Conservation (phyloP, 306 rosid species). For the Rubus parviflorus region DNA sequence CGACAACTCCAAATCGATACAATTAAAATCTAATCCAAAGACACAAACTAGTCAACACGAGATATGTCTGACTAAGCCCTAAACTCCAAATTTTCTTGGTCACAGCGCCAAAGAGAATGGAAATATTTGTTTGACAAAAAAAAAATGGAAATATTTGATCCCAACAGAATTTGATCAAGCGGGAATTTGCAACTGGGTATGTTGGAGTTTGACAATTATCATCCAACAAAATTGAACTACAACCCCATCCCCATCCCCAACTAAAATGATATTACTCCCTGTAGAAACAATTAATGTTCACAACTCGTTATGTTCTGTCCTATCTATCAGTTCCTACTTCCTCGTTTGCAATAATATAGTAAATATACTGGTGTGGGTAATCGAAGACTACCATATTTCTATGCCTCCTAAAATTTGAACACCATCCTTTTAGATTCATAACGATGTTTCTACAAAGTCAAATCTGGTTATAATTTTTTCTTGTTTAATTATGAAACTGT, state of each 20-base stretch:
- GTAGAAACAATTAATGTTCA: conserved; percentile 37
- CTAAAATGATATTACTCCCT: conserved; percentile 19
- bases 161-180: no score
- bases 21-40: no score
- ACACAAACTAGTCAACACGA: no score
- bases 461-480: conserved; percentile 27
- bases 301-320: conserved; percentile 28
- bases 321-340: conserved; percentile 9
- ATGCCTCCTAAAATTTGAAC: conserved; percentile 57
- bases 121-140: no score
- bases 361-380: conserved; percentile 39
- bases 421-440: conserved; percentile 52
- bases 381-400: conserved; percentile 39
- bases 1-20: no score
- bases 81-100: no score
- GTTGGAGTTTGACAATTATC: no score
- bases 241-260: conserved; percentile 32
- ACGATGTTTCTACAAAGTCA: conserved; percentile 65
- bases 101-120: no score
- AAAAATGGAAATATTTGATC: no score
- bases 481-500: conserved; percentile 36
- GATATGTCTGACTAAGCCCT: no score
- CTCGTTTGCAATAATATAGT: conserved; percentile 51
- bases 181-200: conserved; percentile 15
- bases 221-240: conserved; percentile 32